phyloP scores from a whole-genome alignment of 768 basidiomycete genomes.

The Auricularia heimuer region DNA sequence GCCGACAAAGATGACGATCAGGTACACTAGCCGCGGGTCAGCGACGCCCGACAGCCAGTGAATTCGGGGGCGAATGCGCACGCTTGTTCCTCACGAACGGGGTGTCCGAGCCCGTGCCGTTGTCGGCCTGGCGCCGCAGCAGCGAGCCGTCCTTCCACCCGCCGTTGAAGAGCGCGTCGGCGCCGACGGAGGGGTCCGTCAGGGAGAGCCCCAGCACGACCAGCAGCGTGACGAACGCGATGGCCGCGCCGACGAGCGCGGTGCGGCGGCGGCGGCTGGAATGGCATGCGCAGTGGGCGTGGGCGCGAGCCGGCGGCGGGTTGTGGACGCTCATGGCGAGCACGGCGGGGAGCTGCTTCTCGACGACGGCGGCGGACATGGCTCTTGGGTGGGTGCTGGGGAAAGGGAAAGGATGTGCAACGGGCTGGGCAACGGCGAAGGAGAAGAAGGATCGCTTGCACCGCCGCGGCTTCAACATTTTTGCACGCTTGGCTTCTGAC shows the following conservation, averaged over 20 bases:
- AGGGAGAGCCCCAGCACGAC: neutral
- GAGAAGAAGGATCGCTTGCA: no score
- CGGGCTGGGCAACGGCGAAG: neutral
- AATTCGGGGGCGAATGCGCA: neutral
- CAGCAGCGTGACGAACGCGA: neutral
- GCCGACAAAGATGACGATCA: conserved; percentile 58
- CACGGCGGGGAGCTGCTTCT: neutral
- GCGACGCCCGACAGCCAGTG: neutral
- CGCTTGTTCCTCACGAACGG: conserved; percentile 13
- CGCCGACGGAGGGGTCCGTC: neutral
- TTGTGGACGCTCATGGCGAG: neutral
- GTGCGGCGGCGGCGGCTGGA: neutral
- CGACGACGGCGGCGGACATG: neutral
- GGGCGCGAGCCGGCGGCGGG: neutral
- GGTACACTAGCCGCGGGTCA: conserved; percentile 35
- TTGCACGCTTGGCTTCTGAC: no score
- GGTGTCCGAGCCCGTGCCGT: neutral
- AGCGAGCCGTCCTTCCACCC: conserved; percentile 1
- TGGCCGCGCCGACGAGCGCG: neutral
- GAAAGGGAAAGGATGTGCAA: neutral
- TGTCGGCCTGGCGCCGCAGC: neutral
- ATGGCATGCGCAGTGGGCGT: neutral
- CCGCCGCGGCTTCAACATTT: no score
- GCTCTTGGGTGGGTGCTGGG: neutral
- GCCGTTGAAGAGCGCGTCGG: neutral